These are phyloP conservation scores for Camptophora hylomeconis DNA, from an alignment of 2,329 filamentous ascomycete species.

Conservation along the genomic window DNA sequence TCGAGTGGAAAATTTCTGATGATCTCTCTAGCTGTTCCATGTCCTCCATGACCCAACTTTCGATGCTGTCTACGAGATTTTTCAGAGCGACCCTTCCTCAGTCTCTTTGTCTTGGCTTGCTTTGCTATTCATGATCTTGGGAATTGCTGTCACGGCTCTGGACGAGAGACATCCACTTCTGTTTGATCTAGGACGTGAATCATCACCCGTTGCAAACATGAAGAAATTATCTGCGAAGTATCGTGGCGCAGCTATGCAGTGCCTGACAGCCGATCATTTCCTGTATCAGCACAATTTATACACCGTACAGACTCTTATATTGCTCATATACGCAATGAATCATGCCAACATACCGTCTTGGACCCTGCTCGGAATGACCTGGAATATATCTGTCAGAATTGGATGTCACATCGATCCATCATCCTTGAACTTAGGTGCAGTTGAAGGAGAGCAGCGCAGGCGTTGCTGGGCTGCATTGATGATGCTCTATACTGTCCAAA, in stretches of 20 bases:
- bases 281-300: conserved; percentile 27
- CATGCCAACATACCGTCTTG: conserved; percentile 25
- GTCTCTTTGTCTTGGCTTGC: conserved; percentile 27
- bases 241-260: conserved; percentile 24
- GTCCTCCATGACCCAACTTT: conserved; percentile 30
- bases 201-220: conserved; percentile 24
- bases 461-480: conserved; percentile 28
- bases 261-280: conserved; percentile 27
- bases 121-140: conserved; percentile 26
- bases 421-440: conserved; percentile 21
- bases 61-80: conserved; percentile 25
- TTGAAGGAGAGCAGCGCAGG: conserved; percentile 27
- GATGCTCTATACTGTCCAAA: conserved; percentile 29
- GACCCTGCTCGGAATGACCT: conserved; percentile 27
- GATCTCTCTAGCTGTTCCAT: conserved; percentile 23
- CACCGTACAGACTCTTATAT: conserved; percentile 26
- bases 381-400: conserved; percentile 29
- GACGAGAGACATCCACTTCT: conserved; percentile 25
- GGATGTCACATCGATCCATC: conserved; percentile 30
- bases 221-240: conserved; percentile 25
- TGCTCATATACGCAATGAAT: conserved; percentile 26
- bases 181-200: conserved; percentile 25
- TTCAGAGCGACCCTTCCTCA: conserved; percentile 23
- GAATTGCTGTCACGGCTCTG: conserved; percentile 25
- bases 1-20: conserved; percentile 1